Conservation (phyloP, 148 eudicot genomes). For the Silene conica region DNA sequence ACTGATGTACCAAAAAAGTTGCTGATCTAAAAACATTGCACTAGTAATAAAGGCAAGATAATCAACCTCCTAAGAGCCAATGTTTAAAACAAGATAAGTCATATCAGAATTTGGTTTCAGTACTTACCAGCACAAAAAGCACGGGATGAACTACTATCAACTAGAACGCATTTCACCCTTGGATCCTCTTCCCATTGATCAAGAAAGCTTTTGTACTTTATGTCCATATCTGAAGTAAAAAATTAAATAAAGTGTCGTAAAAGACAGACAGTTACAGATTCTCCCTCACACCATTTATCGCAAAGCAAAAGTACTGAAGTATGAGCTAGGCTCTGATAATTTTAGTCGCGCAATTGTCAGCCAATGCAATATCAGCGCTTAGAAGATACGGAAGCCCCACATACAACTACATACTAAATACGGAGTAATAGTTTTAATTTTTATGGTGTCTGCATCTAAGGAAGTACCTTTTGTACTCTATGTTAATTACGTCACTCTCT, state of each 20-base stretch:
- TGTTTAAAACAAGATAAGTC: neutral
- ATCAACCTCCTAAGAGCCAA: slow-evolving; percentile 16
- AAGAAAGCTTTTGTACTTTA: slow-evolving; percentile 75
- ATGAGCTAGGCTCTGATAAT: neutral
- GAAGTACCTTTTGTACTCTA: neutral
- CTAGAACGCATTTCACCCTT: slow-evolving; percentile 78
- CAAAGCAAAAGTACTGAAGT: neutral
- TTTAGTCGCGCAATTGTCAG: neutral
- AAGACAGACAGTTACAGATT: neutral
- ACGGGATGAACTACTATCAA: slow-evolving; percentile 79
- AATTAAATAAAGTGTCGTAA: neutral
- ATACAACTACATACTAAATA: neutral
- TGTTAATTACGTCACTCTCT: neutral
- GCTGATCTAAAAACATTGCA: slow-evolving; percentile 14
- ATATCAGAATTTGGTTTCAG: neutral
- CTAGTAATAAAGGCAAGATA: slow-evolving; percentile 2
- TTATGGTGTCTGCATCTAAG: neutral
- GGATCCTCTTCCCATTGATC: slow-evolving; percentile 94
- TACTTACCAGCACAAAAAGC: slow-evolving; percentile 87
- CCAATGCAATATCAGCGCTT: neutral
- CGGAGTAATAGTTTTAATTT: neutral
- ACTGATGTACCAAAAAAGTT: slow-evolving; percentile 34
- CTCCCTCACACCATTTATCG: neutral
- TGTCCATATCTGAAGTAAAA: slow-evolving; percentile 73
- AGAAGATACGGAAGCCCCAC: neutral